Base-by-base conservation (phyloP, 345 rosid species). In the Physaria fendleri region DNA sequence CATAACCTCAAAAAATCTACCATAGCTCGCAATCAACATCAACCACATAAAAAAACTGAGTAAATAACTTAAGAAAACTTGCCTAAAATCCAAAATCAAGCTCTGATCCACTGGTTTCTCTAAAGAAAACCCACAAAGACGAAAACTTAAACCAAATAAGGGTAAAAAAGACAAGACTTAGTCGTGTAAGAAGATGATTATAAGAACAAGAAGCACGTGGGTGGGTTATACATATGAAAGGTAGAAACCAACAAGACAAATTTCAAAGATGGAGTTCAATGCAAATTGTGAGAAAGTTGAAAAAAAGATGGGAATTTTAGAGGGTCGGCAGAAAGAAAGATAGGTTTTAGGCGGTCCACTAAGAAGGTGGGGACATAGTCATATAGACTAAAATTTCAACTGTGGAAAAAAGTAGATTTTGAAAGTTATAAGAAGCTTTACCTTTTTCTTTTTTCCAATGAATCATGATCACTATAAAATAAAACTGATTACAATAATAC, bases 321-420 rank as follows among this genome's bases (percentile, higher is more conserved):
- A 25, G 37, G 66, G 61, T n/a, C n/a, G n/a, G n/a, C n/a, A n/a
- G n/a, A n/a, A n/a, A n/a, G n/a, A n/a, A n/a, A n/a, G n/a, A n/a
- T 58, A 71, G 69, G 69, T 66, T 51, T 71, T 71, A 16, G 66
- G 72, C 68, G 72, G 68, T 65, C 76, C 76, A 72, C 66, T 72
- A 32, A 44, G 56, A 39, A 48, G 40, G 76, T 72, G 72, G 76
- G 75, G n/a, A 12, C 74, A 64, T 64, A 29, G 34, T 37, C 42
- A 25, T 33, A 41, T 23, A 20, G 11, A 14, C 45, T 33, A 38
- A 37, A 59, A 41, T 37, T 69, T 69, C 68, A 61, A 69, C 68
- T 69, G 23, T 61, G 62, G 15, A 27, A 14, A 37, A 30, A 10
- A 32, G 35, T 21, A 28, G 27, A 45, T n/a, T n/a, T 40, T 51